A percentile compares a stretch with the other conserved stretches of the same genome.
phyloP scores from a whole-genome alignment of 1,284 basidiomycete genomes.

The Trichosporon inkin region DNA sequence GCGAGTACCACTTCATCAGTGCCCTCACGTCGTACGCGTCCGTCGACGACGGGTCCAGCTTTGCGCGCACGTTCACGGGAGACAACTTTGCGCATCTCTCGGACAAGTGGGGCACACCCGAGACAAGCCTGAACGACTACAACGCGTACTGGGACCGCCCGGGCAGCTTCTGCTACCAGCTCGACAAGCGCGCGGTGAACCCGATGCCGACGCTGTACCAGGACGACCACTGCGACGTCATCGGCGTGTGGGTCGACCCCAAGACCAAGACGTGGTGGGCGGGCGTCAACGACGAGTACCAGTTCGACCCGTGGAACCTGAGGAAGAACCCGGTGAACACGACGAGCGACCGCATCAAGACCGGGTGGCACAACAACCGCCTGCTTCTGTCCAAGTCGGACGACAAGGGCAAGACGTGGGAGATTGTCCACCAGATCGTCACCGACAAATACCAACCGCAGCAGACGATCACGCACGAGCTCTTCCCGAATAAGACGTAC shows the following conservation, averaged over 20 bases:
- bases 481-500: conserved; percentile 9
- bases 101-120: background rate
- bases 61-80: background rate
- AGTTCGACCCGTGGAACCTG: conserved; percentile 10
- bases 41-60: conserved; percentile 1
- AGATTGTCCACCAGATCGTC: background rate
- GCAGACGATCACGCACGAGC: conserved; percentile 7
- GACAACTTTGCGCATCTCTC: conserved; percentile 2
- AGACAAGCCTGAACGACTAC: background rate
- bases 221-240: conserved; percentile 14
- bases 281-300: conserved; percentile 13
- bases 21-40: background rate
- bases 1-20: conserved; percentile 4
- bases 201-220: conserved; percentile 11
- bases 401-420: conserved; percentile 6
- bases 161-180: conserved; percentile 5
- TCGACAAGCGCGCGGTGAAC: background rate
- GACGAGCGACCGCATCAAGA: conserved; percentile 5
- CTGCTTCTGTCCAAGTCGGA: background rate
- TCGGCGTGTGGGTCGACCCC: conserved; percentile 11
- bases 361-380: conserved; percentile 8
- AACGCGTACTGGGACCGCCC: conserved; percentile 10
- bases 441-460: conserved; percentile 7
- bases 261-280: background rate
- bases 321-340: background rate